Evolutionary conservation across 2,329 filamentous ascomycete species (phyloP), one percentile per base, ranked within the genome.

Genomic region (Ascocoryne sarcoides): DNA sequence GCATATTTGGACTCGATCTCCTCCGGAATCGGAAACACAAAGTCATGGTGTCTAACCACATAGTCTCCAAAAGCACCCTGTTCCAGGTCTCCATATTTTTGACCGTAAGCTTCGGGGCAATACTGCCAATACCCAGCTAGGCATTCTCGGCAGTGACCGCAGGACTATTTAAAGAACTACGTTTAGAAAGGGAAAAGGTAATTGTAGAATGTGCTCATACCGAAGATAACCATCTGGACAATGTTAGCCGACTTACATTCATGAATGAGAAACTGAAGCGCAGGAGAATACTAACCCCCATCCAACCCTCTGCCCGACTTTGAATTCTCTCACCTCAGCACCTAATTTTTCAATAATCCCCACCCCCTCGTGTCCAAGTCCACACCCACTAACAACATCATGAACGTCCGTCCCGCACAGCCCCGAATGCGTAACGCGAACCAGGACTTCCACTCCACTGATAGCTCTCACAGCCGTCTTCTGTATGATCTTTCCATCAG

Each of bases 301-400:
- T 32, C 67, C 68, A 12, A 65, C 66, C n/a, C 65, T 55, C 33
- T 71, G 61, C 8, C 67, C 81, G 1, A 74, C 62, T 40, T 71
- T 65, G 63, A 80, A 76, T 15, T 65, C 63, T 36, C 67, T 71
- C 31, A 81, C 76, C 2, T 57, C 63, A 0, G 69, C 63, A 10
- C 79, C 78, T 1, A 83, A 55, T 4, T 71, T 71, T n/a, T 75
- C 76, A 4, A 86, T 67, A 5, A 74, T 73, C 5, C 82, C 82
- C 38, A 87, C 71, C 28, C 81, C 66, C 59, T 87, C 82, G 60
- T 88, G 82, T 16, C 83, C 84, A 0, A 79, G 75, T 5, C 37
- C 32, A 23, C 29, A 39, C 3, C 33, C 42, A 12, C 47, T 61
- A 47, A 57, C 56, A 16, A 62, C 57, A 12, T 42, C 33, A 60